Evolutionary conservation across 2,329 filamentous ascomycete species (phyloP).

Genomic region (Nakataea oryzae): DNA sequence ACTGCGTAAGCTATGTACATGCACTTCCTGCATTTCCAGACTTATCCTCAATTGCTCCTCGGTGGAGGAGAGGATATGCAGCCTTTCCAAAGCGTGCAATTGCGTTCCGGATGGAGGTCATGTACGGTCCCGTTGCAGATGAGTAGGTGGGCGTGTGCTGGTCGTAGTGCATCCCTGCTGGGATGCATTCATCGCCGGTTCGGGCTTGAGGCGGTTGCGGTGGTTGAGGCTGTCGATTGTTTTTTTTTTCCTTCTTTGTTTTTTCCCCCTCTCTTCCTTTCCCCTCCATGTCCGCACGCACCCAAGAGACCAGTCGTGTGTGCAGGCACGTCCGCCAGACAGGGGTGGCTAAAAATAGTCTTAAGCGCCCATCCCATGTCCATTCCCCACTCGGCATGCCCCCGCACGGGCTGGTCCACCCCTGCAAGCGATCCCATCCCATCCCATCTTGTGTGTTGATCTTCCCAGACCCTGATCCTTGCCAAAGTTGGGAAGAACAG

Average conservation of each 20-base stretch:
- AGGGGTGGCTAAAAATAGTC: neutral
- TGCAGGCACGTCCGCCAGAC: too few relatives aligned
- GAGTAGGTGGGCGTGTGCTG: neutral
- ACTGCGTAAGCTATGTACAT: too few relatives aligned
- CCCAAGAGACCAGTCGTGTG: too few relatives aligned
- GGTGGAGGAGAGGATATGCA: neutral
- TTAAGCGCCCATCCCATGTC: neutral
- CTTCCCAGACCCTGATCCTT: neutral
- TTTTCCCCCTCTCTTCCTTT: neutral
- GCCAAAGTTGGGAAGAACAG: neutral
- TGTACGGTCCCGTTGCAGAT: neutral
- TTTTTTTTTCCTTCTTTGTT: neutral
- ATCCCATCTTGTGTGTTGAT: neutral
- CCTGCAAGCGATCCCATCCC: neutral
- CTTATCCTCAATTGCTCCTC: neutral
- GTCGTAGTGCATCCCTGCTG: neutral
- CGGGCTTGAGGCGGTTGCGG: neutral
- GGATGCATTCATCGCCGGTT: neutral
- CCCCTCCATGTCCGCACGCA: neutral
- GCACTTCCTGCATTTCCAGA: neutral
- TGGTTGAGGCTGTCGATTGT: neutral
- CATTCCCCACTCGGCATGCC: neutral
- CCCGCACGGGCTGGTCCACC: neutral
- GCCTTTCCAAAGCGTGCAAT: neutral
- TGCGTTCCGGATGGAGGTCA: neutral